Evolutionary conservation across 2,329 filamentous ascomycete genomes (phyloP).

Genomic region (Neoascochyta sp.): DNA sequence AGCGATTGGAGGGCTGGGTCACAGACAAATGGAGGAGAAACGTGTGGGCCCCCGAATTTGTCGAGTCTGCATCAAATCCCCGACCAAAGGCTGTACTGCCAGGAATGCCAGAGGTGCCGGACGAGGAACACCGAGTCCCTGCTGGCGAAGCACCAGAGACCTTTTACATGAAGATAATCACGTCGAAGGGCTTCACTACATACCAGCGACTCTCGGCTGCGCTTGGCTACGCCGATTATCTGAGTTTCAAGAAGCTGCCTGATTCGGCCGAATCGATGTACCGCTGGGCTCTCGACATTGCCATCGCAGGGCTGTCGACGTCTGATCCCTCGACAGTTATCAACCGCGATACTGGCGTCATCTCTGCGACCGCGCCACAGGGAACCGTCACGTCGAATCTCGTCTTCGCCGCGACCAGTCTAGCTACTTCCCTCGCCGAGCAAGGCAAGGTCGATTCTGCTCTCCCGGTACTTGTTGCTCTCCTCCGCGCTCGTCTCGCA

Average conservation of each 20-base stretch:
- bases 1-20: constrained; percentile 77
- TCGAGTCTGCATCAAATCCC: constrained; percentile 81
- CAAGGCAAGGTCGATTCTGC: constrained; percentile 64
- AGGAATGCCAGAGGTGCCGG: constrained; percentile 61
- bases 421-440: constrained; percentile 74
- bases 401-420: constrained; percentile 68
- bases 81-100: constrained; percentile 68
- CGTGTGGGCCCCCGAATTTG: constrained; percentile 67
- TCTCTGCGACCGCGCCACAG: constrained; percentile 52
- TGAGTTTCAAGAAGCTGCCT: constrained; percentile 69
- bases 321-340: constrained; percentile 46
- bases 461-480: constrained; percentile 78
- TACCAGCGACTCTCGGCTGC: constrained; percentile 78
- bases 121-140: constrained; percentile 69
- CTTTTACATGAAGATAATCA: constrained; percentile 78
- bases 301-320: constrained; percentile 54
- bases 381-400: constrained; percentile 66
- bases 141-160: constrained; percentile 66
- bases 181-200: constrained; percentile 73
- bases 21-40: constrained; percentile 60
- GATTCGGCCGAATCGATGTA: constrained; percentile 70
- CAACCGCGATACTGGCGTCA: constrained; percentile 59
- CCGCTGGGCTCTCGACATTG: constrained; percentile 71
- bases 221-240: constrained; percentile 77
- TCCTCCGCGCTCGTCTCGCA: constrained; percentile 70